These are phyloP conservation scores for Mariannaea sp. DNA, from an alignment of 2,329 filamentous ascomycete species.

Conservation along the genomic window DNA sequence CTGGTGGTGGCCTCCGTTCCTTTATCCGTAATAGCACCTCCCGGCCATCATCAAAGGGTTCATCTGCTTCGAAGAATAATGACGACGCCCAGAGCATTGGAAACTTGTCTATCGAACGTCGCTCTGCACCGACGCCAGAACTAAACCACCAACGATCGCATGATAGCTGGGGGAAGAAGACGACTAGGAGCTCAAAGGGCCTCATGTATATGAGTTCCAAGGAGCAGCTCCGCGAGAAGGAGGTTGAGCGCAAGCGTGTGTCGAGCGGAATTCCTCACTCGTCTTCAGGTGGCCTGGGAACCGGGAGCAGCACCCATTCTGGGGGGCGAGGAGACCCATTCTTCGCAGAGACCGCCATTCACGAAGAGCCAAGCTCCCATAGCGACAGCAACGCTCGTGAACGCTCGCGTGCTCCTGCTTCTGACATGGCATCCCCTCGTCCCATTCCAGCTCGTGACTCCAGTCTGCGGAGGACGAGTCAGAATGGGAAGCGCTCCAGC, in stretches of 20 bases:
- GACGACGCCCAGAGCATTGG: conserved; percentile 67
- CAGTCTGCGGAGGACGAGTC: conserved; percentile 64
- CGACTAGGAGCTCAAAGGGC: conserved; percentile 57
- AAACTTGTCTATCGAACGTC: conserved; percentile 66
- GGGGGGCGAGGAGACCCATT: conserved; percentile 52
- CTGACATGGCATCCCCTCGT: conserved; percentile 47
- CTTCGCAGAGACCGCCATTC: conserved; percentile 58
- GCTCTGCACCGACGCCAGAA: conserved; percentile 53
- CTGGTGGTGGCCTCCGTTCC: conserved; percentile 60
- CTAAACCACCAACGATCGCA: conserved; percentile 58
- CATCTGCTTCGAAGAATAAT: conserved; percentile 58
- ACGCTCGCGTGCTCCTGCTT: conserved; percentile 31
- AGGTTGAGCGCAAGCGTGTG: conserved; percentile 64
- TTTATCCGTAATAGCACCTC: conserved; percentile 59
- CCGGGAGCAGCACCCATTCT: conserved; percentile 44
- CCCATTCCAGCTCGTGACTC: conserved; percentile 71
- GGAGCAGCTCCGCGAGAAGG: conserved; percentile 67
- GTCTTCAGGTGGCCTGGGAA: conserved; percentile 43
- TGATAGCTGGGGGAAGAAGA: conserved; percentile 67
- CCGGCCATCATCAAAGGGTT: conserved; percentile 64
- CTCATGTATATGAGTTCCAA: conserved; percentile 77
- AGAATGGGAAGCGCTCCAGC: conserved; percentile 58
- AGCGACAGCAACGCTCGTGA: conserved; percentile 39
- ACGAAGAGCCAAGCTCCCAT: conserved; percentile 54
- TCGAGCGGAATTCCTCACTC: conserved; percentile 30